Evolutionary conservation across 352 stramenopile genomes (phyloP).

Genomic region (Phytophthora citrophthora): DNA sequence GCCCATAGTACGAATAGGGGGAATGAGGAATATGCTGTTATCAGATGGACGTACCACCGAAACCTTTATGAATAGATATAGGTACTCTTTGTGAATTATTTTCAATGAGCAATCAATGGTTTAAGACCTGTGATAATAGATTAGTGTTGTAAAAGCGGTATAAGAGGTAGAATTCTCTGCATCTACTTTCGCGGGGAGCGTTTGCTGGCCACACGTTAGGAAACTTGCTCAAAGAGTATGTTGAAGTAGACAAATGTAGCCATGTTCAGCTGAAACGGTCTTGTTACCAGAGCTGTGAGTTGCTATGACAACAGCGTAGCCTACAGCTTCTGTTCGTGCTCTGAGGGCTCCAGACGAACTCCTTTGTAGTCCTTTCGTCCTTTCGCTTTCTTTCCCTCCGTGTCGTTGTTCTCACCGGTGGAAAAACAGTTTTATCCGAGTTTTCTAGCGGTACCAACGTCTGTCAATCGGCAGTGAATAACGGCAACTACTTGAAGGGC

Average conservation of each 20-base stretch:
- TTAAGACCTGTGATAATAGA: background rate
- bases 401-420: slow-evolving; percentile 10
- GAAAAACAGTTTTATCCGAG: slow-evolving; percentile 6
- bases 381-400: background rate
- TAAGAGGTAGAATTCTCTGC: background rate
- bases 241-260: slow-evolving; percentile 29
- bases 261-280: slow-evolving; percentile 5
- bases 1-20: slow-evolving; percentile 15
- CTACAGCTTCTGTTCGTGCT: background rate
- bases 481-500: slow-evolving; percentile 13
- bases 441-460: slow-evolving; percentile 19
- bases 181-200: slow-evolving; percentile 5
- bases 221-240: slow-evolving; percentile 11
- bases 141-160: background rate
- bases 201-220: slow-evolving; percentile 17
- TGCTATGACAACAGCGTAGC: background rate
- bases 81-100: background rate
- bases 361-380: background rate
- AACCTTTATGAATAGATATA: slow-evolving; percentile 13
- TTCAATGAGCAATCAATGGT: background rate
- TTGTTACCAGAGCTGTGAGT: too few species aligned
- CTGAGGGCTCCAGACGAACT: background rate
- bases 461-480: slow-evolving; percentile 4
- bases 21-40: slow-evolving; percentile 11
- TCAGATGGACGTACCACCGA: slow-evolving; percentile 27